Evolutionary conservation across 1,284 basidiomycete species (phyloP).

Genomic region (Puccinia coronata): DNA sequence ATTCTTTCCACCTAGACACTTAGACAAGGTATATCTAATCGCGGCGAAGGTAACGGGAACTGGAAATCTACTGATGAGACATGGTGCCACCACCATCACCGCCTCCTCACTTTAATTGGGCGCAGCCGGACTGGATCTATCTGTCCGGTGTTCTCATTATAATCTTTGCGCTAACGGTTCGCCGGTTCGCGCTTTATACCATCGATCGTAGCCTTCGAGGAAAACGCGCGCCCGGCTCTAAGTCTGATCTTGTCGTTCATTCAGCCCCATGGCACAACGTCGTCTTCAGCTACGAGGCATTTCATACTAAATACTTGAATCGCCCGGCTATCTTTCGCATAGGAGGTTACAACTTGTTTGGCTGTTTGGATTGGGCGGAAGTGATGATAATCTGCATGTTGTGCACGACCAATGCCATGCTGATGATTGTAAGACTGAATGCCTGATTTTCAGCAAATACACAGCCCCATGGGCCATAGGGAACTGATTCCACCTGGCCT

Average conservation of each 20-base stretch:
- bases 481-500: background rate
- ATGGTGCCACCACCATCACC: background rate
- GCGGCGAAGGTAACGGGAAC: background rate
- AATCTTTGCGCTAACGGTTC: background rate
- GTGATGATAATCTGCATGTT: background rate
- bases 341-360: constrained; percentile 7
- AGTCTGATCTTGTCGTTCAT: background rate
- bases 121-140: background rate
- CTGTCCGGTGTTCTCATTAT: background rate
- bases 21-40: no score
- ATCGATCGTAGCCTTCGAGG: constrained; percentile 1
- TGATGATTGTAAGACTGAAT: background rate
- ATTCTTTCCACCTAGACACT: no score
- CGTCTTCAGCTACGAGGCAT: constrained; percentile 20
- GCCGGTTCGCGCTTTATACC: background rate
- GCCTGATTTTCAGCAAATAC: background rate
- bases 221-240: background rate
- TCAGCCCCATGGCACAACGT: constrained; percentile 10
- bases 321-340: constrained; percentile 14
- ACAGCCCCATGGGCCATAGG: background rate
- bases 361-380: constrained; percentile 18
- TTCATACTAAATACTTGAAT: constrained; percentile 31
- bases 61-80: background rate
- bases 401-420: background rate
- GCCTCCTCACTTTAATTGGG: background rate